phyloP scores from a whole-genome alignment of 352 stramenopile species.

The Saprolegnia parasitica region DNA sequence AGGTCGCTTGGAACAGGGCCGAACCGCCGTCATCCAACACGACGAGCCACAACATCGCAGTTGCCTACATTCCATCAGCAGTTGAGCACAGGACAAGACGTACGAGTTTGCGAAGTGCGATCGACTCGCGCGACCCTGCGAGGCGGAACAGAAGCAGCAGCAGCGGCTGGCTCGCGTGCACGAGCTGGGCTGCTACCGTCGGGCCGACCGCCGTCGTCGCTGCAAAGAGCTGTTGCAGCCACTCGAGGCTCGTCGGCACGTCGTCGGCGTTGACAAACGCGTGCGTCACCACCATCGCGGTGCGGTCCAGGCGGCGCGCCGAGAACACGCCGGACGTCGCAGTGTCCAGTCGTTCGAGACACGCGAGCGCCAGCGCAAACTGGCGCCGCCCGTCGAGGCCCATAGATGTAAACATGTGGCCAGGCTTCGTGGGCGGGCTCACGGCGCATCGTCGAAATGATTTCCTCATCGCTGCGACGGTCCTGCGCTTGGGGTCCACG shows the following conservation, averaged over 20 bases:
- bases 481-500: neutral
- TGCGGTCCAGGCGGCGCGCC: neutral
- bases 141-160: constrained; percentile 7
- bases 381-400: neutral
- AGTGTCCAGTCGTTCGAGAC: neutral
- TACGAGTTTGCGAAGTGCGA: constrained; percentile 13
- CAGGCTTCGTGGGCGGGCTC: neutral
- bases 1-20: neutral
- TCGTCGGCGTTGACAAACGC: neutral
- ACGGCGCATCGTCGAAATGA: neutral
- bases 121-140: neutral
- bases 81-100: no score
- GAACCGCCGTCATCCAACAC: neutral
- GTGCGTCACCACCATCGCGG: neutral
- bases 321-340: neutral
- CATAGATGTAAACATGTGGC: neutral
- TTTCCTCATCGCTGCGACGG: neutral
- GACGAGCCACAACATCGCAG: constrained; percentile 7
- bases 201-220: neutral
- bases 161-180: neutral
- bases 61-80: no score
- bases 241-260: neutral
- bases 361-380: neutral
- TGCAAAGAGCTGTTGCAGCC: neutral
- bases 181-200: neutral